These are phyloP conservation scores for Coemansia sp. DNA, from an alignment of 371 early-diverging fungal genomes.

Conservation along the genomic window DNA sequence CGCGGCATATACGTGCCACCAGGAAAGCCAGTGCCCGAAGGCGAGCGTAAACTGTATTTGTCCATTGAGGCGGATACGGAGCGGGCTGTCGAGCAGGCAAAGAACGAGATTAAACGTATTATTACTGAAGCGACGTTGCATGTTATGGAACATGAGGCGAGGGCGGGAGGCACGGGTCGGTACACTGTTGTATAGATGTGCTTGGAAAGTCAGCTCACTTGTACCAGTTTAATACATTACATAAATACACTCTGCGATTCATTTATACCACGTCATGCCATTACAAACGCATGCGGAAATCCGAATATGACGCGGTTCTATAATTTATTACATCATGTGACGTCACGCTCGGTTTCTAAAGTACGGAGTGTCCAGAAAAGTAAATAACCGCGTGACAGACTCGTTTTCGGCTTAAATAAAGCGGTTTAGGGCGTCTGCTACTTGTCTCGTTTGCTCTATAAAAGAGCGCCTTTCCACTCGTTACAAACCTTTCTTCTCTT, in stretches of 20 bases:
- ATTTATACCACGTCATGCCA: background rate
- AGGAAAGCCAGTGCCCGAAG: constrained; percentile 68
- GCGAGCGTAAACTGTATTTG: constrained; percentile 90
- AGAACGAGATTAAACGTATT: constrained; percentile 87
- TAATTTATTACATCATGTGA: background rate
- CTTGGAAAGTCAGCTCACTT: background rate
- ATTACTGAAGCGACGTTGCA: constrained; percentile 75
- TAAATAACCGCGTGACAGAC: too few relatives aligned
- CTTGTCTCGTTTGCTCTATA: too few relatives aligned
- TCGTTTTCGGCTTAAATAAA: too few relatives aligned
- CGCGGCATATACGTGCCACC: constrained; percentile 85
- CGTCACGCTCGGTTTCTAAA: background rate
- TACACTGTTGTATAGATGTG: constrained; percentile 36
- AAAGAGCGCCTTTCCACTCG: too few relatives aligned
- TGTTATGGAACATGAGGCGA: constrained; percentile 71
- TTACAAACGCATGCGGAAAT: too few relatives aligned
- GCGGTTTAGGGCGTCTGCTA: too few relatives aligned
- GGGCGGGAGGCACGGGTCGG: constrained; percentile 51
- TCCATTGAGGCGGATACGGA: constrained; percentile 94
- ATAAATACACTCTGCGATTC: background rate
- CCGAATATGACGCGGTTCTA: background rate
- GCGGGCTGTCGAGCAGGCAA: constrained; percentile 86
- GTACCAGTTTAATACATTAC: background rate
- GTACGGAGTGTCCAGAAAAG: too few relatives aligned
- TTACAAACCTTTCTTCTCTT: too few relatives aligned